Evolutionary conservation across 164 flowering plant species (phyloP).

Genomic region (Sextonia rubra): DNA sequence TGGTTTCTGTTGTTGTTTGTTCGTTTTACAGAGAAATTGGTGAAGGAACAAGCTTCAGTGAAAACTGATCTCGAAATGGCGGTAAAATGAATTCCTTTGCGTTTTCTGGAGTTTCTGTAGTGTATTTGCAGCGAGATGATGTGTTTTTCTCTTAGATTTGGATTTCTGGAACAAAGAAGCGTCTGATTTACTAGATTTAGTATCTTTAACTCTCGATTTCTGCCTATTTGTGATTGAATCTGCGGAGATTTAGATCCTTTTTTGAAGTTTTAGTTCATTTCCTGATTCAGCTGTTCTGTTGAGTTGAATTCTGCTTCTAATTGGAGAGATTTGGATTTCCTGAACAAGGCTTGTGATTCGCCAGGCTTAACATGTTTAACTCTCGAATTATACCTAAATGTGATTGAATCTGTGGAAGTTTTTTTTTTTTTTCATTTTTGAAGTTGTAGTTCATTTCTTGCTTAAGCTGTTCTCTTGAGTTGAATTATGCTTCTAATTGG

Average conservation of each 20-base stretch:
- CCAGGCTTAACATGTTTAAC: background rate
- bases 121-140: background rate
- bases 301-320: background rate
- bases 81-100: slow-evolving; percentile 33
- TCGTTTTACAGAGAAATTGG: slow-evolving; percentile 73
- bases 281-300: background rate
- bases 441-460: background rate
- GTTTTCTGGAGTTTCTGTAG: background rate
- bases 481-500: background rate
- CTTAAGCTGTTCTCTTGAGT: background rate
- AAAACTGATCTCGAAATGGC: slow-evolving; percentile 85
- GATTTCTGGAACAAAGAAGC: background rate
- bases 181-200: background rate
- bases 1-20: slow-evolving; percentile 13
- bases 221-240: background rate
- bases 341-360: too few relatives aligned
- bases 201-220: background rate
- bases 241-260: background rate
- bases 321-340: background rate
- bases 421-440: background rate
- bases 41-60: slow-evolving; percentile 88
- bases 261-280: background rate
- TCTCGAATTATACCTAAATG: background rate
- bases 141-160: background rate
- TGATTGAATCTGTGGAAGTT: background rate